Evolutionary conservation across 257 asterid genomes (phyloP), one percentile per base, ranked within the genome.

Genomic region (Petrea volubilis): DNA sequence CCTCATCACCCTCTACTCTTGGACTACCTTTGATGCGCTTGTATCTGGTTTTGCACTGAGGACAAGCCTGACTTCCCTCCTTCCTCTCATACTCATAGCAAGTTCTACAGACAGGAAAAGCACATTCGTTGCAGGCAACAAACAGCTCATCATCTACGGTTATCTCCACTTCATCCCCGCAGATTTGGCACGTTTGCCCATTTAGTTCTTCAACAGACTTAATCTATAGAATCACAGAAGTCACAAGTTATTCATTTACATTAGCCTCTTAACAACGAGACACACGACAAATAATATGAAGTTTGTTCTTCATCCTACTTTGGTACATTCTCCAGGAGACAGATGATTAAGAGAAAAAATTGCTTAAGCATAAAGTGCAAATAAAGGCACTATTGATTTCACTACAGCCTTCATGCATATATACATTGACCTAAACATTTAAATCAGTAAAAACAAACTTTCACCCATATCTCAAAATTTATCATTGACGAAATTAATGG

Each of bases 101-200:
- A 21, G 86, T 77, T 64, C 89, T 78, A 74, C 95, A 88, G 52
- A 85, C 84, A 29, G 95, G 95, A 79, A 85, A 88, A 67, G 82
- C 95, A 53, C 91, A 88, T 68, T 88, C 95, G 24, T 88, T 88
- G 88, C 95, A 88, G 5, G 92, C 95, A 67, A 86, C 92, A 79
- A 88, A 88, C 43, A 67, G 77, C 71, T 88, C 95, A 31, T 88
- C 90, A 51, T 88, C 90, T 21, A 49, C 73, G 0, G 79, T 86
- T 33, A 86, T 70, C 76, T 88, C 90, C 4, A 88, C 74, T 72
- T 86, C 92, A 76, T 88, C 95, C 69, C 75, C 90, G 62, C 95
- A 88, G 63, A 88, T 83, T 63, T 79, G 88, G 79, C 95, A 88
- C 68, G 44, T 80, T 76, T 75, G 86, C 25, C 84, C 90, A 73